Base-by-base conservation (phyloP, 305 asterid species). In the Fraxinus albicans region DNA sequence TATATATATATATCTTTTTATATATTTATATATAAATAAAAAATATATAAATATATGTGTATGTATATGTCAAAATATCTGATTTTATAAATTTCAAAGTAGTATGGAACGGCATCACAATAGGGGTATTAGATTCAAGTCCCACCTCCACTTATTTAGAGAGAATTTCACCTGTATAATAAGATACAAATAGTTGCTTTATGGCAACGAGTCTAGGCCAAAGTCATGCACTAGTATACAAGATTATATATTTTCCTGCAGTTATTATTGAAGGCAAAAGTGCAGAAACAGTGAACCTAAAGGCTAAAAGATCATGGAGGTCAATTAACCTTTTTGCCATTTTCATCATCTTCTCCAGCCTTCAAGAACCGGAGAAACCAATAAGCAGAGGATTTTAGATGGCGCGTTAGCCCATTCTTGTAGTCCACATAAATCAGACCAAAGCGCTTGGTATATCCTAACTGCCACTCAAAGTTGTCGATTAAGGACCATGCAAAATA, bases 371-470 rank as follows among this genome's bases (percentile, higher is more conserved):
- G 85, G 83, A 77, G 65, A 84, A 88, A 91, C 93, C 92, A 91
- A 83, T 90, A 83, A 80, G 94, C 94, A n/a, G 93, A 88, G 31
- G 91, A 86, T 83, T 91, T 90, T 13, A 82, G 88, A 80, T 85
- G 93, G 0, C 93, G 84, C 17, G 83, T 76, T 65, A 87, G 87
- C 79, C 85, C 85, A 29, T 90, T 86, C 79, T 79, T 82, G 85
- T 27, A 90, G 91, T 91, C 92, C 70, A 90, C 92, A 15, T 88
- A 88, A 60, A 88, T 72, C 81, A 87, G 73, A 77, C 89, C 89
- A 38, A 84, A 86, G 73, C 82, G 83, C 84, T 84, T 82, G 50
- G 86, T 84, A 50, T 86, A 84, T 27, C 89, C 89, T 63, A 67
- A 60, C 27, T 17, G 79, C 89, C 89, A 86, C 36, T 86, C 89